Evolutionary conservation across 495 filamentous ascomycete species (phyloP).

Genomic region (Physcia stellaris): DNA sequence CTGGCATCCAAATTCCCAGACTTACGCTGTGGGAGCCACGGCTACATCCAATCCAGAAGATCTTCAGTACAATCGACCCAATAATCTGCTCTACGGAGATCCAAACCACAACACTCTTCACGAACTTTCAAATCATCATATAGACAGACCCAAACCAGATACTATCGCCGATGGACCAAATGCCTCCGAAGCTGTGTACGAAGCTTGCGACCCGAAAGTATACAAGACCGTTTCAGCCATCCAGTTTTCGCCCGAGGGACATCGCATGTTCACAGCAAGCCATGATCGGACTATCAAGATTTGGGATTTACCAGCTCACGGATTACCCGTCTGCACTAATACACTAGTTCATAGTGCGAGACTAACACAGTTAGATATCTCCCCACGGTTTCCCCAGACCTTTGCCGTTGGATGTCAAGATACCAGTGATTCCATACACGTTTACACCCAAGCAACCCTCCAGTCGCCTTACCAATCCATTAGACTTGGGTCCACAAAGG

Average conservation of each 20-base stretch:
- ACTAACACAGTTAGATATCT: conserved; percentile 59
- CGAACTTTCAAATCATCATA: conserved; percentile 59
- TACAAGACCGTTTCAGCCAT: conserved; percentile 69
- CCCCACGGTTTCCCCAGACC: conserved; percentile 23
- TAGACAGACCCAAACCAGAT: conserved; percentile 36
- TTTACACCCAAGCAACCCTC: conserved; percentile 19
- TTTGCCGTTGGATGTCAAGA: conserved; percentile 37
- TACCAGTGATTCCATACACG: conserved; percentile 18
- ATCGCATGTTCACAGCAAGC: conserved; percentile 58
- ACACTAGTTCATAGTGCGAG: conserved; percentile 50
- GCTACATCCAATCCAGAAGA: conserved; percentile 61
- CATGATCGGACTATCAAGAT: conserved; percentile 71
- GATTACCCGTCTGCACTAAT: conserved; percentile 24
- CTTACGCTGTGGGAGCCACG: conserved; percentile 49
- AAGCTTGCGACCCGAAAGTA: conserved; percentile 52
- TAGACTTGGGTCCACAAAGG: conserved; percentile 32
- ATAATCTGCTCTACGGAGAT: conserved; percentile 68
- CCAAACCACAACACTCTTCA: conserved; percentile 34
- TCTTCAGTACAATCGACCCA: conserved; percentile 71
- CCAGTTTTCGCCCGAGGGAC: conserved; percentile 46
- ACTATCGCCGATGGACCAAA: conserved; percentile 34
- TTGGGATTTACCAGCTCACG: conserved; percentile 41
- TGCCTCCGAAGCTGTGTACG: conserved; percentile 39
- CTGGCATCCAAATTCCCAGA: conserved; percentile 36
- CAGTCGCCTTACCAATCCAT: conserved; percentile 12